These are phyloP conservation scores for Claviceps humidiphila DNA, from an alignment of 2,329 filamentous ascomycete genomes.

Conservation along the genomic window DNA sequence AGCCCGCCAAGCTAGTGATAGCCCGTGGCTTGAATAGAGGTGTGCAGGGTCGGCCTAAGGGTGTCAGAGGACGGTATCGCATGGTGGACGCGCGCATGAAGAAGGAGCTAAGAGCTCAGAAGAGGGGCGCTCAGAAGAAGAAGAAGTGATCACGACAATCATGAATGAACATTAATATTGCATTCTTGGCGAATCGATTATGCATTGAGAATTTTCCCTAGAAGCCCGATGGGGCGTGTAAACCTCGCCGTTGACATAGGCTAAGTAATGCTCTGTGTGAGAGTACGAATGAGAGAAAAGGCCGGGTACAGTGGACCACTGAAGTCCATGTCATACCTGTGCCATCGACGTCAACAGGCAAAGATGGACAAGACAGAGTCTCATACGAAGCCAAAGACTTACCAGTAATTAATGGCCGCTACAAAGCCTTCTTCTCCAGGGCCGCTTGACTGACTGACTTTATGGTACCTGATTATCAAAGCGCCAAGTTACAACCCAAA, in stretches of 20 bases:
- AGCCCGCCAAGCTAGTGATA: conserved; percentile 76
- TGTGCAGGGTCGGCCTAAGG: conserved; percentile 72
- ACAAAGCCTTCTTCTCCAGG: conserved; percentile 60
- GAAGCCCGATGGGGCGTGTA: neutral
- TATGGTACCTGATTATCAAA: conserved; percentile 48
- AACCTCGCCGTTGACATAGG: neutral
- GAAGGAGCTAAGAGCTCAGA: conserved; percentile 85
- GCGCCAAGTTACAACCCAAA: neutral
- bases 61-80: conserved; percentile 93
- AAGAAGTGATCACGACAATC: conserved; percentile 6
- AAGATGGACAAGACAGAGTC: neutral
- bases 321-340: conserved; percentile 71
- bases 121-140: conserved; percentile 63
- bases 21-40: conserved; percentile 75
- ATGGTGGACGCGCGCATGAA: conserved; percentile 93
- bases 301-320: conserved; percentile 53
- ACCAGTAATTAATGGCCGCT: conserved; percentile 75
- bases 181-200: conserved; percentile 2
- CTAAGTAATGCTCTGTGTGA: conserved; percentile 10
- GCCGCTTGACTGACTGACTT: conserved; percentile 58
- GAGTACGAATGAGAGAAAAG: conserved; percentile 38
- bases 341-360: conserved; percentile 3
- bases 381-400: conserved; percentile 11
- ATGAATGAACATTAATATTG: neutral
- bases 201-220: neutral